A percentile compares a stretch with the other conserved stretches of the same genome.
Conservation (phyloP, 768 basidiomycete species). For the Leucosporidium yakuticum region DNA sequence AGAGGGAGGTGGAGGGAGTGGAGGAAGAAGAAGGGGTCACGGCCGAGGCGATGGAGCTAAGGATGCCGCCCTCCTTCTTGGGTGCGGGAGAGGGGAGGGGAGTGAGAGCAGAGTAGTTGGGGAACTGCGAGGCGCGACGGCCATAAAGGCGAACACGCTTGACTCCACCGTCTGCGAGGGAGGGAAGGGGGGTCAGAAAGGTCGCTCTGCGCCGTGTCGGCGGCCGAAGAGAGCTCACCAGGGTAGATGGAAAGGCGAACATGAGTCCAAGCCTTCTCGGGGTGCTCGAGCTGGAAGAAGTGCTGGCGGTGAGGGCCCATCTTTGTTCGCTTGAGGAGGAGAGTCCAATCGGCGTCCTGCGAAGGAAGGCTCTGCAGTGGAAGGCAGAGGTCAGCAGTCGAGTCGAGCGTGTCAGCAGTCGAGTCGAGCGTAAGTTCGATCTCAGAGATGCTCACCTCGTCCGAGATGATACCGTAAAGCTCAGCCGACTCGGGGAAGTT, state of each 20-base stretch:
- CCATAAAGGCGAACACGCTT: constrained; percentile 86
- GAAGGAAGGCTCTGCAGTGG: constrained; percentile 38
- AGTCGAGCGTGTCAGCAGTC: background rate
- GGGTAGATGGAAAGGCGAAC: constrained; percentile 83
- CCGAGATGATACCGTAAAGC: constrained; percentile 55
- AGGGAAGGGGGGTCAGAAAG: background rate
- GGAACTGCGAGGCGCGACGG: constrained; percentile 45
- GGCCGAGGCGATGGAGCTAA: background rate
- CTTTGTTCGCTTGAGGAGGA: constrained; percentile 67
- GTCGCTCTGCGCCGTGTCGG: too few relatives aligned
- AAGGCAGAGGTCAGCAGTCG: background rate
- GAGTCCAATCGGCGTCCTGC: constrained; percentile 59
- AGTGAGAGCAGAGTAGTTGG: constrained; percentile 7
- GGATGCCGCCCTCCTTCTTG: background rate
- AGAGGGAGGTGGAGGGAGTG: constrained; percentile 45
- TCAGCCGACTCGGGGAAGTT: constrained; percentile 90
- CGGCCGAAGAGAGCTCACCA: constrained; percentile 39
- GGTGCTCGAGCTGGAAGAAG: constrained; percentile 73
- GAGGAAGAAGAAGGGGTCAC: constrained; percentile 3
- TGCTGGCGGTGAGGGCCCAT: constrained; percentile 86
- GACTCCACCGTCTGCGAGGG: constrained; percentile 69
- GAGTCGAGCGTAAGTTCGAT: too few relatives aligned
- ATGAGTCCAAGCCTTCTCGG: constrained; percentile 63
- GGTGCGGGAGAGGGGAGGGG: constrained; percentile 9
- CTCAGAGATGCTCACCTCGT: constrained; percentile 43